phyloP scores from a whole-genome alignment of 805 yeast species.

The Candida saitoana region DNA sequence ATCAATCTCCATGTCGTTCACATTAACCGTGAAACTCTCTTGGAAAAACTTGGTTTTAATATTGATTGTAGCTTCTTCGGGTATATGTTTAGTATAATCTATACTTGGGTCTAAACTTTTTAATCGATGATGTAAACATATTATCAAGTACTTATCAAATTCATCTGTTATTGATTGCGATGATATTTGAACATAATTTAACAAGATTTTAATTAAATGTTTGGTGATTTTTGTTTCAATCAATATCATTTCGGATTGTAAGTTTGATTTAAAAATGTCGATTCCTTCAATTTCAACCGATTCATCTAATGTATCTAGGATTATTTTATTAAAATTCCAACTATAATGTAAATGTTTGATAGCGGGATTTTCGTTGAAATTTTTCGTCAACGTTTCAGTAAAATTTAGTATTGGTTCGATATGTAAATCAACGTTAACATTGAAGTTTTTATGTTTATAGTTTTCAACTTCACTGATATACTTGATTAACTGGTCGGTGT shows the following conservation, averaged over 20 bases:
- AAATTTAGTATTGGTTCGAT: conserved; percentile 1
- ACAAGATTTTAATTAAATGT: conserved; percentile 16
- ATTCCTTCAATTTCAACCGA: conserved; percentile 4
- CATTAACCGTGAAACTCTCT: conserved; percentile 25
- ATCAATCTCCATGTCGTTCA: conserved; percentile 12
- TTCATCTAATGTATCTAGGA: conserved; percentile 1
- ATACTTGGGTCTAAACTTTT: conserved; percentile 4
- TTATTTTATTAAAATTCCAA: conserved; percentile 6
- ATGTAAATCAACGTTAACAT: conserved; percentile 1
- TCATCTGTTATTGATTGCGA: conserved; percentile 9
- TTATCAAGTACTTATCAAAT: conserved; percentile 21
- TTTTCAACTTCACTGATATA: conserved; percentile 5
- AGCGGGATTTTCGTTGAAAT: conserved; percentile 7
- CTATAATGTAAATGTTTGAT: conserved; percentile 8
- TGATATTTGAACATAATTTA: conserved; percentile 5
- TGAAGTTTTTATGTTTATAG: conserved; percentile 4
- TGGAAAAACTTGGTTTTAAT: conserved; percentile 28
- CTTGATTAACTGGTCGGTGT: neutral
- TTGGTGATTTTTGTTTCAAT: conserved; percentile 15
- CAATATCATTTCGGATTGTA: conserved; percentile 15
- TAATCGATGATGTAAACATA: conserved; percentile 12
- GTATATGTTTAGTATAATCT: conserved; percentile 6
- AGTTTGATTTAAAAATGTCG: neutral
- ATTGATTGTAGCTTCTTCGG: conserved; percentile 18
- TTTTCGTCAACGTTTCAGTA: neutral